These are phyloP conservation scores for Aspergillus alliaceus DNA, from an alignment of 2,329 filamentous ascomycete species.

Conservation along the genomic window DNA sequence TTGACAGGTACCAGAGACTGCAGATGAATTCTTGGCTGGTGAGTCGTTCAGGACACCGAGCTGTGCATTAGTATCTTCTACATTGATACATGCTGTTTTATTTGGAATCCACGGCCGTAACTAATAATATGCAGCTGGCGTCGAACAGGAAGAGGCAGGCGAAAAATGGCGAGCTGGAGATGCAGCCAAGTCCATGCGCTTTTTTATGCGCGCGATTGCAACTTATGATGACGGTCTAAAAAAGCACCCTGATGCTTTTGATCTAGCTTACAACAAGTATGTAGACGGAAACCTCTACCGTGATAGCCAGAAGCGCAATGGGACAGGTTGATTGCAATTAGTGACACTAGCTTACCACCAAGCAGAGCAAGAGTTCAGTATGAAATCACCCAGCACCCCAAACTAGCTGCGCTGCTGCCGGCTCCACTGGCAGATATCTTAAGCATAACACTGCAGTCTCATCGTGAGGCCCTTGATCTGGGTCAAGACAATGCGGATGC, in stretches of 20 bases:
- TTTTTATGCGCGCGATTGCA: slow-evolving; percentile 63
- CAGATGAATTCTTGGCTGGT: slow-evolving; percentile 68
- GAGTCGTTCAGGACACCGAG: slow-evolving; percentile 13
- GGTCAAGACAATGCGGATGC: slow-evolving; percentile 65
- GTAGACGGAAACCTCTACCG: slow-evolving; percentile 22
- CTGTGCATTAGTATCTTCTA: not conserved
- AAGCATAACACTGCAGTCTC: slow-evolving; percentile 61
- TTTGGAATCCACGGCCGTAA: not conserved
- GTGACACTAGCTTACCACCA: slow-evolving; percentile 12
- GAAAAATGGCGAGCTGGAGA: slow-evolving; percentile 75
- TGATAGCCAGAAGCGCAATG: not conserved
- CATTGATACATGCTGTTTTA: not conserved
- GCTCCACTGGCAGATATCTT: slow-evolving; percentile 56
- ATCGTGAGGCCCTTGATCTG: slow-evolving; percentile 60
- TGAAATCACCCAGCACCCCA: slow-evolving; percentile 67
- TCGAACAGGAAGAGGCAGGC: slow-evolving; percentile 68
- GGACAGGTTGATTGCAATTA: not conserved
- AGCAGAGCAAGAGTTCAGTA: slow-evolving; percentile 66
- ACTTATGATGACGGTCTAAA: slow-evolving; percentile 64
- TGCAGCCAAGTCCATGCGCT: slow-evolving; percentile 61
- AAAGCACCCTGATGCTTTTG: slow-evolving; percentile 63
- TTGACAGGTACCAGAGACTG: slow-evolving; percentile 55
- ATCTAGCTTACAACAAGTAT: slow-evolving; percentile 74
- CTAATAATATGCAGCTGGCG: slow-evolving; percentile 50
- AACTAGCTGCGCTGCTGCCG: slow-evolving; percentile 60